phyloP scores from a whole-genome alignment of 202 grass and related monocot genomes.

The Thinopyrum obtusiflorum region DNA sequence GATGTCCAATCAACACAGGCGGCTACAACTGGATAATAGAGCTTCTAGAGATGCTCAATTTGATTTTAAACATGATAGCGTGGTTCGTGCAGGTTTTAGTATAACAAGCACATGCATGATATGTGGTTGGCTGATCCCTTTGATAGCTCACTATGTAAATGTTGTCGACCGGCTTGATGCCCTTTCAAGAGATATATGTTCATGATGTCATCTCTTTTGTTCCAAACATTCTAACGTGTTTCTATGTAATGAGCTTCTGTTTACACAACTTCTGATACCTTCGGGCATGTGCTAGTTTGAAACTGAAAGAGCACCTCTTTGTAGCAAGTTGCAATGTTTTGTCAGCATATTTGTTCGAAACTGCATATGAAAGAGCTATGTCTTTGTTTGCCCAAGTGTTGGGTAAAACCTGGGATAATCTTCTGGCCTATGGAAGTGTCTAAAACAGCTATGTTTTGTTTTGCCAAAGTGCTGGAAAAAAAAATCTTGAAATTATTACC shows the following conservation, averaged over 20 bases:
- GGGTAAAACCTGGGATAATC: too few species aligned
- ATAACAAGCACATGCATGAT: not conserved
- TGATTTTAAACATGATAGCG: not conserved
- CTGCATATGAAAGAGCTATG: too few species aligned
- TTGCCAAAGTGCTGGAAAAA: too few species aligned
- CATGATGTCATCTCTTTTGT: not conserved
- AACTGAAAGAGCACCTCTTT: not conserved
- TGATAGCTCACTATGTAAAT: not conserved
- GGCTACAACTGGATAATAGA: not conserved
- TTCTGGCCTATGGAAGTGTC: too few species aligned
- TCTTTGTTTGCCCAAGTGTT: too few species aligned
- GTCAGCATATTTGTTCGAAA: not conserved
- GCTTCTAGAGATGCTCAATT: not conserved
- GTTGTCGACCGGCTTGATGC: not conserved
- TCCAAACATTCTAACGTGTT: not conserved
- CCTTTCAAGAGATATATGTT: not conserved
- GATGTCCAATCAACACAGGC: not conserved
- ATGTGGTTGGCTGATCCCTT: not conserved
- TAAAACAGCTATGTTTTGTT: too few species aligned
- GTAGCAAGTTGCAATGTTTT: not conserved
- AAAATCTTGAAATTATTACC: too few species aligned
- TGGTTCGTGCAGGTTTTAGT: not conserved
- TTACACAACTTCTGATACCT: not conserved
- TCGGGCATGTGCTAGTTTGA: not conserved
- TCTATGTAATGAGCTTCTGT: not conserved